These are phyloP conservation scores for Acanthamoeba quina DNA, from an alignment of 208 protist genomes.

Conservation along the genomic window DNA sequence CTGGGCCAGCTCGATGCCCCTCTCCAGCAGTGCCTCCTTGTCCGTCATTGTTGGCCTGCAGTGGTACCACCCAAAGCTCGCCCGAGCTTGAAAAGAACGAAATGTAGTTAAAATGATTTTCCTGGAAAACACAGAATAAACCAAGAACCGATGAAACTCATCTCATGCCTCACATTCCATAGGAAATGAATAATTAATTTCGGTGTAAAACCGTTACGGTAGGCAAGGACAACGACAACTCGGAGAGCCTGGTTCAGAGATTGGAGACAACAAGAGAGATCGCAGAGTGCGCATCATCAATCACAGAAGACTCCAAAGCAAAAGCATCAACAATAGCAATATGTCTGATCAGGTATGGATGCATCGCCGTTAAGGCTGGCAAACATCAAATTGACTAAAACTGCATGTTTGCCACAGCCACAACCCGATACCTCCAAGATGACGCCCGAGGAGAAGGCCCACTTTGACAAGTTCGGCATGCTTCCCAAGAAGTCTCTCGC, in stretches of 20 bases:
- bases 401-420: not conserved
- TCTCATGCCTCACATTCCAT: no score
- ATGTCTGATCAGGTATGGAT: not conserved
- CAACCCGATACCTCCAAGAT: slow-evolving; percentile 16
- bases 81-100: no score
- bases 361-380: not conserved
- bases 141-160: no score
- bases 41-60: not conserved
- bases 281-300: slow-evolving; percentile 7
- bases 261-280: not conserved
- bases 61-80: no score
- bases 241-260: no score
- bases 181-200: no score
- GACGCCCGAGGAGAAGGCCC: slow-evolving; percentile 67
- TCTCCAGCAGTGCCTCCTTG: not conserved
- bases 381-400: not conserved
- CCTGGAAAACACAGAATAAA: no score
- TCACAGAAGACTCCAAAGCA: not conserved
- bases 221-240: no score
- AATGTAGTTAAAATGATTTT: no score
- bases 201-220: no score
- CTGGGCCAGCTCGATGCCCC: not conserved
- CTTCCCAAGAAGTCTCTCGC: slow-evolving; percentile 69
- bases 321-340: not conserved
- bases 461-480: slow-evolving; percentile 71